phyloP scores from a whole-genome alignment of 352 stramenopile genomes.

The Phytophthora sojae region DNA sequence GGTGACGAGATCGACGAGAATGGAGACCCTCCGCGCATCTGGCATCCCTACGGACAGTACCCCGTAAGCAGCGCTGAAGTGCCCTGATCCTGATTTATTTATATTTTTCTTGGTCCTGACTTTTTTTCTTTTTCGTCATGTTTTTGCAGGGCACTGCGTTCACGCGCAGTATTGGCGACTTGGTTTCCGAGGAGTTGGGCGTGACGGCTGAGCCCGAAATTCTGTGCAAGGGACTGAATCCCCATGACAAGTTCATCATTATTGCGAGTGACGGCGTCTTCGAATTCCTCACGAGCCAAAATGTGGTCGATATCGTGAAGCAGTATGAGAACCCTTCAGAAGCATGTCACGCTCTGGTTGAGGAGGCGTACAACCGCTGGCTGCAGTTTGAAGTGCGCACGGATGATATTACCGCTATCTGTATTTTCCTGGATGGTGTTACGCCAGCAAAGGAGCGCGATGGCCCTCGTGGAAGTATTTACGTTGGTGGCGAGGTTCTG shows the following conservation, averaged over 20 bases:
- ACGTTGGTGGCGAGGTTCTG: slow-evolving; percentile 80
- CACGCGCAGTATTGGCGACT: slow-evolving; percentile 97
- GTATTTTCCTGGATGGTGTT: slow-evolving; percentile 85
- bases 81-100: slow-evolving; percentile 19
- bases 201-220: slow-evolving; percentile 94
- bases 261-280: slow-evolving; percentile 95
- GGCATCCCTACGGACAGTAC: slow-evolving; percentile 89
- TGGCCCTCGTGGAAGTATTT: slow-evolving; percentile 81
- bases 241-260: slow-evolving; percentile 93
- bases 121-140: slow-evolving; percentile 12
- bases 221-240: slow-evolving; percentile 87
- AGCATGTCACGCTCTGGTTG: slow-evolving; percentile 90
- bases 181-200: slow-evolving; percentile 91
- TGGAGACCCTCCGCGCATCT: slow-evolving; percentile 93
- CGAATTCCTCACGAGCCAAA: slow-evolving; percentile 95
- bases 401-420: slow-evolving; percentile 95
- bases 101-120: slow-evolving; percentile 10
- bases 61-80: slow-evolving; percentile 50
- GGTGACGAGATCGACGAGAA: slow-evolving; percentile 93
- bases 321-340: slow-evolving; percentile 87
- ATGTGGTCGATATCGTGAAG: slow-evolving; percentile 93
- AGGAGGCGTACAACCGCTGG: slow-evolving; percentile 95
- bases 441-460: slow-evolving; percentile 63
- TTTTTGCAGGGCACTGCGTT: slow-evolving; percentile 94
- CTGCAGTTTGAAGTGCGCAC: slow-evolving; percentile 94